These are phyloP conservation scores for Calocybe gambosa DNA, from an alignment of 1,284 basidiomycete genomes.

Conservation along the genomic window DNA sequence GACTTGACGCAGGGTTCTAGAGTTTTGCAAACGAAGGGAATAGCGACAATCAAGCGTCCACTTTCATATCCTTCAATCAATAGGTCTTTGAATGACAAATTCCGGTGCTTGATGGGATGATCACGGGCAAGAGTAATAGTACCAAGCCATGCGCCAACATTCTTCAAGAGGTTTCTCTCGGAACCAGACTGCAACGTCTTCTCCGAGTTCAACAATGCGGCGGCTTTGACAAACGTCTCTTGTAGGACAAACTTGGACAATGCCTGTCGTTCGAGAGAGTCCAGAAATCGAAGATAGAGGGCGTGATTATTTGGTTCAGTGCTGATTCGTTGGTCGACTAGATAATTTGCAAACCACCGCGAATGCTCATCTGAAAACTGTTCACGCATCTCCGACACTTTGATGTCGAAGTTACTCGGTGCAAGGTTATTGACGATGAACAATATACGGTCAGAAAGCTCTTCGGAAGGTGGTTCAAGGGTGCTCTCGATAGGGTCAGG, in stretches of 20 bases:
- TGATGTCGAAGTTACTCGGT: conserved; percentile 87
- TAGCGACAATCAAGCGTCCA: conserved; percentile 88
- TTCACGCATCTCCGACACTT: conserved; percentile 78
- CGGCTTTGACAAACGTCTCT: conserved; percentile 89
- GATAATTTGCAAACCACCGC: conserved; percentile 96
- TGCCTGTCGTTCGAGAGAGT: conserved; percentile 64
- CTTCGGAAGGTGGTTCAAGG: conserved; percentile 74
- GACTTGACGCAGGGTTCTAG: conserved; percentile 89
- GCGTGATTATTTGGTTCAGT: conserved; percentile 97
- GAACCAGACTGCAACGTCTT: conserved; percentile 80
- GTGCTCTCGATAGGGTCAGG: conserved; percentile 59
- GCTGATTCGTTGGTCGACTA: conserved; percentile 93
- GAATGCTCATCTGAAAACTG: conserved; percentile 79
- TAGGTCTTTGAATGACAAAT: conserved; percentile 94
- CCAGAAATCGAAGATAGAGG: conserved; percentile 91
- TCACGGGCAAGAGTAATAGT: conserved; percentile 89
- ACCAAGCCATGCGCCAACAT: conserved; percentile 93
- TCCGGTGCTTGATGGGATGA: conserved; percentile 89
- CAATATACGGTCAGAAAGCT: conserved; percentile 88
- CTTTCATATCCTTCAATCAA: conserved; percentile 94
- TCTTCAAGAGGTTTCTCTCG: conserved; percentile 88
- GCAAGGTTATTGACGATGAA: conserved; percentile 99
- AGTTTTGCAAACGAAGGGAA: conserved; percentile 98
- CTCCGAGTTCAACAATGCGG: conserved; percentile 86
- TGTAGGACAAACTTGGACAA: conserved; percentile 80